Base-by-base conservation (phyloP, 2,329 filamentous ascomycete species). In the Cladophialophora bantiana region DNA sequence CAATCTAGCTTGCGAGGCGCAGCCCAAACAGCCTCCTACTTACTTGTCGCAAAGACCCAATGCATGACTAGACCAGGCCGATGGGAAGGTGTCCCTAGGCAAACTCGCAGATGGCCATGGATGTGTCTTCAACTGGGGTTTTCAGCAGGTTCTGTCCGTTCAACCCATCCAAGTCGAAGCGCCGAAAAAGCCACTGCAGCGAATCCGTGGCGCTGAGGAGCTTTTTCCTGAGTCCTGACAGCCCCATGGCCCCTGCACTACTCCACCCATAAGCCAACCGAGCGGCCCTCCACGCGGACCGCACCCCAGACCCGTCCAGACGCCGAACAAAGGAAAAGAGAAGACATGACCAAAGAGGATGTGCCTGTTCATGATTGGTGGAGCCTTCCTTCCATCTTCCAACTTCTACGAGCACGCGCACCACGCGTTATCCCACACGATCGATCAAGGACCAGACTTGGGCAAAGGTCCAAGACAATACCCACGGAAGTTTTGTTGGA, bases 1-100 rank as follows among this genome's bases (percentile, higher is more conserved):
- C 20, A n/a, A 48, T 60, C 56, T 65, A 65, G 63, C 63, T 55
- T 54, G 50, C n/a, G 63, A 61, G 63, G 63, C 63, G 63, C 63
- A 65, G 63, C 57, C n/a, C 50, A 55, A 48, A 26, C 18, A 2
- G 18, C 34, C 10, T 52, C 52, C 31, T 52, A 31, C 20, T 31
- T 15, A 53, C 48, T 64, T 35, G 35, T 59, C 20, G 20, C 36
- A 38, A 26, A 36, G 36, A 60, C 9, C 18, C 50, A 54, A n/a
- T 55, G 50, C 59, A 35, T 55, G 59, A 45, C 48, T 48, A 54
- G 20, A 45, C 48, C 59, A 54, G 20, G 15, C 20, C 35, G 34
- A 31, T 38, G 32, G 9, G 15, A 36, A 45, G 20, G 6, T n/a
- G 13, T 45, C 7, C 20, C 31, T 50, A 48, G 59, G 36, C 50